These are phyloP conservation scores for Sclerotinia glacialis DNA, from an alignment of 2,329 filamentous ascomycete genomes.

Conservation along the genomic window DNA sequence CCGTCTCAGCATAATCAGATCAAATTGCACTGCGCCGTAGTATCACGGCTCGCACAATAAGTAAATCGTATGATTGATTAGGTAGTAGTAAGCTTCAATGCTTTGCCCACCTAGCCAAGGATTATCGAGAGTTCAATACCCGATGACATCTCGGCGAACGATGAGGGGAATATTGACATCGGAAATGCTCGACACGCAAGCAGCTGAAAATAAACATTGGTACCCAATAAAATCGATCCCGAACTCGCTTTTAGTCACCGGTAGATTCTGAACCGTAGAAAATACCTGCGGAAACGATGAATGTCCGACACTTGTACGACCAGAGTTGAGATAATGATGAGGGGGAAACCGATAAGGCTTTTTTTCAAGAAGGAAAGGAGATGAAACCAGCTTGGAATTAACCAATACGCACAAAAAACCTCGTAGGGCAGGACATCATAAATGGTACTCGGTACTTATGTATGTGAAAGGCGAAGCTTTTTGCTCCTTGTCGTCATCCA, in stretches of 20 bases:
- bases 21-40: not conserved
- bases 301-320: constrained; percentile 1
- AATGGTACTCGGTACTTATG: constrained; percentile 7
- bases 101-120: not conserved
- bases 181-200: not conserved
- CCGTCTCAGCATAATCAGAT: not conserved
- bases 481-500: constrained; percentile 5
- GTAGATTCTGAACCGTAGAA: not conserved
- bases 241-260: not conserved
- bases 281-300: not conserved
- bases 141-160: not conserved
- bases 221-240: not conserved
- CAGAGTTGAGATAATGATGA: not conserved
- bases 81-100: not conserved
- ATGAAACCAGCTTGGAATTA: not conserved
- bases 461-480: constrained; percentile 16
- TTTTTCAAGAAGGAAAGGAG: not conserved
- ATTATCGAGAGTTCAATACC: not conserved
- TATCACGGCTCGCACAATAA: not conserved
- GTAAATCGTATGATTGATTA: not conserved
- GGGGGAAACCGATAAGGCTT: constrained; percentile 15
- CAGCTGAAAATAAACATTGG: not conserved
- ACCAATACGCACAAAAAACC: not conserved
- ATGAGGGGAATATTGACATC: not conserved
- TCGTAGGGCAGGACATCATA: not conserved